Conservation (phyloP, 495 filamentous ascomycete species). For the Corynascus novoguineensis region DNA sequence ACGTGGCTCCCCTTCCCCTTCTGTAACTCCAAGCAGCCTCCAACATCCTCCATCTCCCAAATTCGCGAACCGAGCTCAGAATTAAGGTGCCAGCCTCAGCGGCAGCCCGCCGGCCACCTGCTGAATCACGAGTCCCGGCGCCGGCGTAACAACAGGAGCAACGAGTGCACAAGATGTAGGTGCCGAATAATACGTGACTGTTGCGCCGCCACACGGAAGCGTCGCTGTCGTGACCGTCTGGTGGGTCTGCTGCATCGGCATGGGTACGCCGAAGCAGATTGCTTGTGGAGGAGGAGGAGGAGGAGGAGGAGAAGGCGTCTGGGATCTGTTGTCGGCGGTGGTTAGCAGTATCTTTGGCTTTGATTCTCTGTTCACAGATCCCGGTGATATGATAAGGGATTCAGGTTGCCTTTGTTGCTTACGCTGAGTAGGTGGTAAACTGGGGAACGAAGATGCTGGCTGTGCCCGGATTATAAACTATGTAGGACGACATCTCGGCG, state of each 20-base stretch:
- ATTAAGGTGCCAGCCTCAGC: not conserved
- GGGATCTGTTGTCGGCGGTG: no score
- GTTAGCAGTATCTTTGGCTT: no score
- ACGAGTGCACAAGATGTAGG: conserved; percentile 9
- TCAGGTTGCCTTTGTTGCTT: not conserved
- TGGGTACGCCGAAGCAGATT: not conserved
- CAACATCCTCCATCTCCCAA: no score
- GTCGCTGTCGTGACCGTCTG: not conserved
- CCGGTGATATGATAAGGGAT: no score
- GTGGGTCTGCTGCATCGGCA: not conserved
- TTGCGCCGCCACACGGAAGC: not conserved
- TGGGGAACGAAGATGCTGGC: conserved; percentile 4
- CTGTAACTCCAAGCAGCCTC: no score
- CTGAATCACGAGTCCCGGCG: not conserved
- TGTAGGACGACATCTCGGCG: not conserved
- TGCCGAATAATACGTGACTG: not conserved
- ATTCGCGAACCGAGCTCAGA: no score
- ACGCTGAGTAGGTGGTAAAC: conserved; percentile 10
- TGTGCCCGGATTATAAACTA: not conserved
- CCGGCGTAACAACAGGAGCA: not conserved
- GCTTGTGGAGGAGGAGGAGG: conserved; percentile 10
- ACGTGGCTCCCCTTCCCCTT: no score
- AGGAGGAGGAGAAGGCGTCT: not conserved
- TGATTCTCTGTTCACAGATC: no score
- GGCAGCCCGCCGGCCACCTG: not conserved